A percentile compares a stretch with the other conserved stretches of the same genome.
These are phyloP conservation scores for Leersia perrieri DNA, from an alignment of 176 grass and related monocot genomes.

Conservation along the genomic window DNA sequence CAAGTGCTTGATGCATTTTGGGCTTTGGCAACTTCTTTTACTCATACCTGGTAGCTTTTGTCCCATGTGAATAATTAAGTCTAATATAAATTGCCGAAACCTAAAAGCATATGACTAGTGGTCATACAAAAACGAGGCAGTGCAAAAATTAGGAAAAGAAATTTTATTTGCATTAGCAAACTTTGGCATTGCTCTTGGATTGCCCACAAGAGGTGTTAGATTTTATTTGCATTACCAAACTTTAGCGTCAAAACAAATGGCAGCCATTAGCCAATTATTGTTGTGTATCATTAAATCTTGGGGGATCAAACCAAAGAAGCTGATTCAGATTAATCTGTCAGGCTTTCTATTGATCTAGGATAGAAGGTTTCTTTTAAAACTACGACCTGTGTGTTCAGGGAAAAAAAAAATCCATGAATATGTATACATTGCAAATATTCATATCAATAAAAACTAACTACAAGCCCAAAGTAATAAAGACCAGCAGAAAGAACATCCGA, in stretches of 20 bases:
- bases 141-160: background rate
- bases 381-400: too few species aligned
- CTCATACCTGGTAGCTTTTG: background rate
- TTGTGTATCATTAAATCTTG: background rate
- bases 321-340: background rate
- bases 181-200: background rate
- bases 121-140: background rate
- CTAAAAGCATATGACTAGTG: background rate
- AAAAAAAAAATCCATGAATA: background rate
- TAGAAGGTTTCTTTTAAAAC: background rate
- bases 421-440: background rate
- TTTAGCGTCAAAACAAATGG: background rate
- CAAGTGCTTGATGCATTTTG: background rate
- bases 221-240: background rate
- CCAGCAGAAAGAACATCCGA: background rate
- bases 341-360: slow-evolving; percentile 5
- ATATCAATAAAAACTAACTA: background rate
- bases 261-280: background rate
- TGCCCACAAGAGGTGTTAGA: background rate
- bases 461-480: background rate
- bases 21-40: background rate
- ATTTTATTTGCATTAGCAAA: too few species aligned
- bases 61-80: background rate
- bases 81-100: background rate
- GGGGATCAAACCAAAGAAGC: background rate